A percentile compares a stretch with the other conserved stretches of the same genome.
These are phyloP conservation scores for Effrenium voratum DNA, from an alignment of 73 alveolate species.

Conservation along the genomic window DNA sequence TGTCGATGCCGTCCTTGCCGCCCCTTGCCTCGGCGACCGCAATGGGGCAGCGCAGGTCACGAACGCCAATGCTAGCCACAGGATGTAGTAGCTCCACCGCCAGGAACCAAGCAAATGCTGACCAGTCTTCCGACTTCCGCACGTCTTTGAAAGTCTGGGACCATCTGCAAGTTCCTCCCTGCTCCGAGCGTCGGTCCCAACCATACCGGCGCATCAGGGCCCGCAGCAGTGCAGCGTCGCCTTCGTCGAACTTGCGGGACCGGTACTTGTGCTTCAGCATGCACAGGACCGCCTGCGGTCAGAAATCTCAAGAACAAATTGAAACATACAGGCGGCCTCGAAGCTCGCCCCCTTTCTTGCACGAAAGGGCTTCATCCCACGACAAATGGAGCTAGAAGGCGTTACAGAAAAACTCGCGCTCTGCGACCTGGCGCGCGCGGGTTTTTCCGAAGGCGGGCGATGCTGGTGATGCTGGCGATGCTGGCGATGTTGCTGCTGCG, in stretches of 20 bases:
- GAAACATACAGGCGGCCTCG: too few species aligned
- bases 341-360: too few species aligned
- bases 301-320: too few species aligned
- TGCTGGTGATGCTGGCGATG: too few species aligned
- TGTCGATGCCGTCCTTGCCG: background rate
- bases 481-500: too few species aligned
- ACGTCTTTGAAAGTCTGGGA: background rate
- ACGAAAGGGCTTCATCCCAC: too few species aligned
- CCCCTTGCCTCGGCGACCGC: background rate
- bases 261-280: background rate
- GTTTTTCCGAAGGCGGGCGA: too few species aligned
- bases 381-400: too few species aligned
- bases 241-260: background rate
- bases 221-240: background rate
- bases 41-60: background rate
- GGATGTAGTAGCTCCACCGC: background rate
- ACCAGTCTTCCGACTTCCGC: background rate
- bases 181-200: background rate
- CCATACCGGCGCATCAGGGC: conserved; percentile 3
- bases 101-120: background rate
- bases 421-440: too few species aligned
- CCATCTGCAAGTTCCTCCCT: background rate
- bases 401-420: too few species aligned
- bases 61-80: background rate
- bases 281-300: background rate